phyloP scores from a whole-genome alignment of 345 rosid genomes.

The Eucalyptus cladocalyx region DNA sequence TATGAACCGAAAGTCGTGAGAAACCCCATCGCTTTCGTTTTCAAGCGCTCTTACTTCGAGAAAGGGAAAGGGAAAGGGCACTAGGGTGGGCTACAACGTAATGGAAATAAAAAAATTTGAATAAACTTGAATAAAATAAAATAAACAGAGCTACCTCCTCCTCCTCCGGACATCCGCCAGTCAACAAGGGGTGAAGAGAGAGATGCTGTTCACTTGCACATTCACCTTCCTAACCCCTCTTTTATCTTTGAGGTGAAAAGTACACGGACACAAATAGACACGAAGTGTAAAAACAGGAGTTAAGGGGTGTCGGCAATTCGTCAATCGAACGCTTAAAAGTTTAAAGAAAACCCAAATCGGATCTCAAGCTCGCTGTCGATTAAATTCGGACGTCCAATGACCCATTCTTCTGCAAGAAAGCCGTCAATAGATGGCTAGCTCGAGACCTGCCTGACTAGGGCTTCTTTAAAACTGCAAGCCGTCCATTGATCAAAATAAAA shows the following conservation, averaged over 20 bases:
- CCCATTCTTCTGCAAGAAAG: not conserved
- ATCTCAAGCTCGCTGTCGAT: not conserved
- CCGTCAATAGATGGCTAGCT: not conserved
- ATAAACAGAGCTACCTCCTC: not conserved
- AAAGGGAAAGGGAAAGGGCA: not conserved
- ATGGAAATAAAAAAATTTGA: not conserved
- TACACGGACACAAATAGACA: not conserved
- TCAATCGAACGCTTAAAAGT: not conserved
- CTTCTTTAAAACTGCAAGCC: not conserved
- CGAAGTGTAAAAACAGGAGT: not conserved
- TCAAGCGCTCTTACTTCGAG: not conserved
- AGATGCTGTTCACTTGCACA: not conserved
- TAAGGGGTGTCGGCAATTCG: not conserved
- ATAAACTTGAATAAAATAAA: not conserved
- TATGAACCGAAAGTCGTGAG: not conserved
- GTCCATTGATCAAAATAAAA: not conserved
- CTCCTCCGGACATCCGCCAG: not conserved
- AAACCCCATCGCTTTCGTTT: not conserved
- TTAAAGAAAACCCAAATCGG: not conserved
- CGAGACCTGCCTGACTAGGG: not conserved
- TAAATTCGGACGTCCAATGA: not conserved
- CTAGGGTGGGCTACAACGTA: not conserved
- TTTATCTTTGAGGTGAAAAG: not conserved
- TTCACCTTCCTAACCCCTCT: not conserved
- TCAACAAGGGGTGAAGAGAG: not conserved